Evolutionary conservation across 306 rosid genomes (phyloP), one percentile per base, ranked within the genome.

Genomic region (Chamaecrista fasciculata): DNA sequence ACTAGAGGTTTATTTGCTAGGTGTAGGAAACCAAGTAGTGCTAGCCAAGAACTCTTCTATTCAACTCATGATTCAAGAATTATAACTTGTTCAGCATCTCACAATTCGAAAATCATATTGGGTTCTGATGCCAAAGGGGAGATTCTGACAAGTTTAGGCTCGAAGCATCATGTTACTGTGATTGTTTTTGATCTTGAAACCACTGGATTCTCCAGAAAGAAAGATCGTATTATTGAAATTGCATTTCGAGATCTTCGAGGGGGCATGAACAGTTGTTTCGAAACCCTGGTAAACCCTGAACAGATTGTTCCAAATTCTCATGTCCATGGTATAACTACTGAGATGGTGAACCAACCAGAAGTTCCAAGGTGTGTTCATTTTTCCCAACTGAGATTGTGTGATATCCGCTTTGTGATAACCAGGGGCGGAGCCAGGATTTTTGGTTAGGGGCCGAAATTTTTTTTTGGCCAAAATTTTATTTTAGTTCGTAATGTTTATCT

Each of bases 211-310:
- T 1, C 23, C 39, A 43, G 40, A 50, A 5, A 19, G 42, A 28
- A 6, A 43, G 70, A 0, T 4, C 57, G 28, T 11, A 28, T 65
- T 3, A 26, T 16, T 65, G 70, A 65, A n/a, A 44, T 65, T 46
- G 70, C 70, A 25, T 14, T 65, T 65, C 25, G 61, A 39, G 72
- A 67, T 67, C 72, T 50, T 50, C 43, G n/a, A 24, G 69, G 69
- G 11, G 69, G 69, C 39, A 6, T 11, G 28, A 29, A 66, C 8
- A 31, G 60, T 49, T 0, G 46, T 19, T 49, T 66, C 12, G 28
- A 66, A 5, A 66, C 59, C 37, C 44, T 31, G 11, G 60, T 66
- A 4, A 66, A 48, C 33, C 59, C 60, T 48, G 31, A 31, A 47
- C 47, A 5, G 14, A 14, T 2, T 31, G 43, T 48, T 31, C 28